phyloP scores from a whole-genome alignment of 2,329 filamentous ascomycete genomes.

The Stromatinia cepivora region DNA sequence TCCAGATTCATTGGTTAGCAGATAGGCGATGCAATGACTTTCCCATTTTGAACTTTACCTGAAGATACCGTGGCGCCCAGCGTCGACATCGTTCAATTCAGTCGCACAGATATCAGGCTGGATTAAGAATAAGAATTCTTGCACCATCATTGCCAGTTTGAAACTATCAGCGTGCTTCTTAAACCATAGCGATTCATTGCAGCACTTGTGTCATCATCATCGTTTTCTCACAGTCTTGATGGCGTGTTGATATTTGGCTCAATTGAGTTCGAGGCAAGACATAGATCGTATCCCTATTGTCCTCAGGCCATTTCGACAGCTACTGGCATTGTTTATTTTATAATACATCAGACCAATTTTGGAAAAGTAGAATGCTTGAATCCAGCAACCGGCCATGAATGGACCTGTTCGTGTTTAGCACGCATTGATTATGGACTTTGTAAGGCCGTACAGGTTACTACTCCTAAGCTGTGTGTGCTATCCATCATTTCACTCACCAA shows the following conservation, averaged over 20 bases:
- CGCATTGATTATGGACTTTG: too few species aligned
- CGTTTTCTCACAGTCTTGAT: background rate
- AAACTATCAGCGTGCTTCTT: background rate
- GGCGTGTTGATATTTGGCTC: background rate
- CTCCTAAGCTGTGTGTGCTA: too few species aligned
- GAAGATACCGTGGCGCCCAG: background rate
- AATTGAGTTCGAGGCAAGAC: background rate
- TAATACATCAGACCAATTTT: background rate
- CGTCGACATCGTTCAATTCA: background rate
- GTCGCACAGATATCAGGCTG: background rate
- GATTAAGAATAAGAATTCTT: background rate
- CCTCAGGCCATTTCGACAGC: background rate
- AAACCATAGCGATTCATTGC: background rate
- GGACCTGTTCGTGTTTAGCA: too few species aligned
- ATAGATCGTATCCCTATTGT: background rate
- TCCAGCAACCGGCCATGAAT: background rate
- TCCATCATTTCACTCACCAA: too few species aligned
- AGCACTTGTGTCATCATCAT: background rate
- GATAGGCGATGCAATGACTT: too few species aligned
- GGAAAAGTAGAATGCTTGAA: too few species aligned
- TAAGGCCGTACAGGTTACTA: too few species aligned
- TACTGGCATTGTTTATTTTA: background rate
- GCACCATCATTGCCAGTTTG: background rate
- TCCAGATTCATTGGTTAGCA: background rate
- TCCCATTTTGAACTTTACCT: background rate